Evolutionary conservation across 495 filamentous ascomycete genomes (phyloP).

Genomic region (Neurospora sp.): DNA sequence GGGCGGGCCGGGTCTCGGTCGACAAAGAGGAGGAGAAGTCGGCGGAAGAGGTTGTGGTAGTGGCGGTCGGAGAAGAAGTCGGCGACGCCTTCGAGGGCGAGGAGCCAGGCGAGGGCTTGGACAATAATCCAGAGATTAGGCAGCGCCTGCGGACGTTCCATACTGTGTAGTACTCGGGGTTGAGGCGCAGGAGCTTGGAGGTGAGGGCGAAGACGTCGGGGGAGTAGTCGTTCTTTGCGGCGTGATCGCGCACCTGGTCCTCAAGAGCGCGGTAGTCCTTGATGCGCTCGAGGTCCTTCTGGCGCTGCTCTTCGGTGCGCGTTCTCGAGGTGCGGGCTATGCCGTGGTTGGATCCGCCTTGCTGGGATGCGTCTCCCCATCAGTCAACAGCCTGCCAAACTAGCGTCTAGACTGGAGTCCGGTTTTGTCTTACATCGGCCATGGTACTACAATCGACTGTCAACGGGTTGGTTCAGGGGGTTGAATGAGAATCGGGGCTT

Average conservation of each 20-base stretch:
- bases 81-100: conserved; percentile 46
- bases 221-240: conserved; percentile 50
- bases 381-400: conserved; percentile 15
- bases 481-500: background rate
- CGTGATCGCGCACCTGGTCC: conserved; percentile 50
- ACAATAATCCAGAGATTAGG: conserved; percentile 47
- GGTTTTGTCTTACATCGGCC: conserved; percentile 17
- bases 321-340: conserved; percentile 43
- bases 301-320: conserved; percentile 55
- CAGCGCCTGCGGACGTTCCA: conserved; percentile 87
- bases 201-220: conserved; percentile 61
- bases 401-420: background rate
- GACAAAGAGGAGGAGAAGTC: conserved; percentile 38
- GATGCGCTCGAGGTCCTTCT: conserved; percentile 68
- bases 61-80: conserved; percentile 44
- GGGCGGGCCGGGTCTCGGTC: conserved; percentile 38
- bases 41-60: conserved; percentile 41
- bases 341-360: conserved; percentile 57
- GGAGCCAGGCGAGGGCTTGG: conserved; percentile 38
- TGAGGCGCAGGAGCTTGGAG: conserved; percentile 68
- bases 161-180: conserved; percentile 96
- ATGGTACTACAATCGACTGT: conserved; percentile 2
- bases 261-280: conserved; percentile 65
- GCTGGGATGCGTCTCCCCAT: conserved; percentile 13
- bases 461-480: background rate